Evolutionary conservation across 495 filamentous ascomycete species (phyloP).

Genomic region (Pyrenula aspistea): DNA sequence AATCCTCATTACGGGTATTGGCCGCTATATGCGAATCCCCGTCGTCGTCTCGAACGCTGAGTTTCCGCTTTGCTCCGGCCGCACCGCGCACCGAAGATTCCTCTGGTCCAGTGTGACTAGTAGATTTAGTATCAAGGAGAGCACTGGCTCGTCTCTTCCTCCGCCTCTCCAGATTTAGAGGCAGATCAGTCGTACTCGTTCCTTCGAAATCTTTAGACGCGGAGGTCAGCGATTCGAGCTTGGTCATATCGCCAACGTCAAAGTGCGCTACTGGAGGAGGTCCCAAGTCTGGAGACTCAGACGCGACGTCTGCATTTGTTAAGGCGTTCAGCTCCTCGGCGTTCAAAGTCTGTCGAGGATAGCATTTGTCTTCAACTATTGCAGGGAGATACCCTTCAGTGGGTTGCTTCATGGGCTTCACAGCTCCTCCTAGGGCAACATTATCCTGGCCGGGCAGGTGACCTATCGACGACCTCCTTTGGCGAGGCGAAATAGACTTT

Average conservation of each 20-base stretch:
- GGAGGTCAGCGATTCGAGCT: neutral
- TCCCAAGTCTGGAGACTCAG: slow-evolving; percentile 54
- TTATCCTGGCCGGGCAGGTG: slow-evolving; percentile 16
- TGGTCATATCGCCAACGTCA: slow-evolving; percentile 2
- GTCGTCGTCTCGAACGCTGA: slow-evolving; percentile 40
- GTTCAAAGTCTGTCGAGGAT: slow-evolving; percentile 59
- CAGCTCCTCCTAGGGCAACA: slow-evolving; percentile 9
- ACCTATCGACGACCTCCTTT: slow-evolving; percentile 9
- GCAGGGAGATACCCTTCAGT: slow-evolving; percentile 62
- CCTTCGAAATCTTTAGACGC: neutral
- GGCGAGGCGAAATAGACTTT: slow-evolving; percentile 6
- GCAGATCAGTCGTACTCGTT: slow-evolving; percentile 5
- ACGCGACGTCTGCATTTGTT: slow-evolving; percentile 29
- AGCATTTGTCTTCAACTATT: slow-evolving; percentile 74
- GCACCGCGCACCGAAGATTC: slow-evolving; percentile 4
- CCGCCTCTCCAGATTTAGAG: slow-evolving; percentile 37
- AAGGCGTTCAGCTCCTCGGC: slow-evolving; percentile 30
- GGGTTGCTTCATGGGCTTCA: slow-evolving; percentile 28
- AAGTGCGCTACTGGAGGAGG: slow-evolving; percentile 14
- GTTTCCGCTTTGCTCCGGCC: slow-evolving; percentile 50
- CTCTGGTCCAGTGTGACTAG: neutral
- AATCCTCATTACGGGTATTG: slow-evolving; percentile 27
- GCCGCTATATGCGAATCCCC: slow-evolving; percentile 18
- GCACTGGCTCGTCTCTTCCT: slow-evolving; percentile 36
- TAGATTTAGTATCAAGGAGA: slow-evolving; percentile 4